A percentile compares a stretch with the other conserved stretches of the same genome.
phyloP scores from a whole-genome alignment of 352 stramenopile species.

The Phytophthora kernoviae region DNA sequence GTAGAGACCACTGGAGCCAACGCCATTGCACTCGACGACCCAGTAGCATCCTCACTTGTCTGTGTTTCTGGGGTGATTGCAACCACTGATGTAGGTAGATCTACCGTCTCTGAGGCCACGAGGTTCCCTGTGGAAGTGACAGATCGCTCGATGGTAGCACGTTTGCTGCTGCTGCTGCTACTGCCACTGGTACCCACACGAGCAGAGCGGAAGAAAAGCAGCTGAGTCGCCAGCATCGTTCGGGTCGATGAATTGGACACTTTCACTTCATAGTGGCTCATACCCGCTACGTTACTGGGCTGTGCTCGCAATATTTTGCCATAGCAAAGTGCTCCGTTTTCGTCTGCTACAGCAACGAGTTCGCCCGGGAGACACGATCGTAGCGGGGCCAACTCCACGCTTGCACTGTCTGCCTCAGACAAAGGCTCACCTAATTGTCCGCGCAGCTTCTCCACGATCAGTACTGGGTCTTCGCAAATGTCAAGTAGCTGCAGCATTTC shows the following conservation, averaged over 20 bases:
- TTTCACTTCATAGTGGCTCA: conserved; percentile 70
- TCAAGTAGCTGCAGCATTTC: conserved; percentile 59
- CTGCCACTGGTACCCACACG: conserved; percentile 30
- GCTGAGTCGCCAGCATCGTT: conserved; percentile 58
- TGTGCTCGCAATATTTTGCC: conserved; percentile 61
- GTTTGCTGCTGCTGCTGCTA: conserved; percentile 1
- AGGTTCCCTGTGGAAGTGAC: not conserved
- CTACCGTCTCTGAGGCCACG: conserved; percentile 1
- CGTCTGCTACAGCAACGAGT: conserved; percentile 62
- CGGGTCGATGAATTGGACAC: conserved; percentile 42
- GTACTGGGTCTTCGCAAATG: conserved; percentile 61
- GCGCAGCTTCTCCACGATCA: conserved; percentile 75
- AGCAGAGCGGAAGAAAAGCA: conserved; percentile 77
- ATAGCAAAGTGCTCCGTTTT: conserved; percentile 55
- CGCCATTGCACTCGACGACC: conserved; percentile 2
- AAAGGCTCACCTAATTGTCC: conserved; percentile 61
- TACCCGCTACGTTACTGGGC: conserved; percentile 31
- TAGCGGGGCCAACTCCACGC: conserved; percentile 66
- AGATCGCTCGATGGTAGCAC: not conserved
- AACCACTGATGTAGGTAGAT: conserved; percentile 34
- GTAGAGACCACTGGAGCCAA: conserved; percentile 26
- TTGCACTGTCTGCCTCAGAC: conserved; percentile 44
- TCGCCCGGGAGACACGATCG: conserved; percentile 73
- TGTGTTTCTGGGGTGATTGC: conserved; percentile 17
- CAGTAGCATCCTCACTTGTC: conserved; percentile 17